Base-by-base conservation (phyloP, 2,329 filamentous ascomycete genomes). In the Dactylellina haptotyla region DNA sequence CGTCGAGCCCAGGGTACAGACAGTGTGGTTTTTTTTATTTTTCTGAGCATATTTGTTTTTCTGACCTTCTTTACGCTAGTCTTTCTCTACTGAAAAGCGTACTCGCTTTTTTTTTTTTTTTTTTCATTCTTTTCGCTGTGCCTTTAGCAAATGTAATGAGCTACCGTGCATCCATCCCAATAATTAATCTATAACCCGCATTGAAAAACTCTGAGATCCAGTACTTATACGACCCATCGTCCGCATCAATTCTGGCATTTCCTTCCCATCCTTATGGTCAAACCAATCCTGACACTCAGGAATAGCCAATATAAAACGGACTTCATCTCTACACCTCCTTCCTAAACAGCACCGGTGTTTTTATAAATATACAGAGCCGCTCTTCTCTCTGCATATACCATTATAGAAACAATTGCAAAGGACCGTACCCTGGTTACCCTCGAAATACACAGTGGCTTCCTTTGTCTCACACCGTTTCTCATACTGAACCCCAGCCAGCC, bases 201-300 rank as follows among this genome's bases (percentile, higher is more conserved):
- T 64, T 58, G 34, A 58, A 71, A 71, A 57, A 39, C 57, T 53
- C 54, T 25, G 50, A 59, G 58, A 64, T 71, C 59, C 73, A 75
- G 75, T 75, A 76, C 69, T 75, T 75, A 75, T 75, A 75, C 58
- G 58, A 58, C 69, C 59, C 71, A 71, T 75, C 75, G 59, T 69
- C 75, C 76, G 75, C 76, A 48, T 75, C 72, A 69, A 66, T 71
- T 72, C 59, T 67, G 53, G 43, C 63, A 67, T 58, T 70, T 70
- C 66, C 61, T 54, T 64, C 61, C 45, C 66, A 64, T 64, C 58
- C 48, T 58, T 26, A 50, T 63, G 51, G 50, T 64, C 66, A 64
- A 63, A 71, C 25, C 66, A 64, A 63, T 46, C 66, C 43, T 71
- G 66, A 71, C 51, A 71, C 66, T 63, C 58, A 50, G 59, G 58